A percentile compares a stretch with the other conserved stretches of the same genome.
Evolutionary conservation across 179 eudicot species (phyloP).

Genomic region (Actinidia chinensis): DNA sequence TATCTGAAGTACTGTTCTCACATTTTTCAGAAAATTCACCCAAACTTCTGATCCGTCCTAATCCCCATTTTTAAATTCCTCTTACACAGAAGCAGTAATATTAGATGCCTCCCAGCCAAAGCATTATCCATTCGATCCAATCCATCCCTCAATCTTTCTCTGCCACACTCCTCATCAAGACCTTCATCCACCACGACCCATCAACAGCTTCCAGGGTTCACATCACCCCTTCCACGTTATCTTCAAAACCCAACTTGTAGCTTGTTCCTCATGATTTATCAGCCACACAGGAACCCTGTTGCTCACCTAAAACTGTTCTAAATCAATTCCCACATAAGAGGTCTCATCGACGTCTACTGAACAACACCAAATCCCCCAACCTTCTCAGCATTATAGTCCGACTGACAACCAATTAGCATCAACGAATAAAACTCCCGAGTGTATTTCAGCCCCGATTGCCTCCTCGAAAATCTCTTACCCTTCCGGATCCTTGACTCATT

Average conservation of each 20-base stretch:
- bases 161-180: no score
- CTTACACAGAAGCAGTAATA: conserved; percentile 15
- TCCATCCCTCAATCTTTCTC: conserved; percentile 13
- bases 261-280: conserved; percentile 20
- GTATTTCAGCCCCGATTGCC: conserved; percentile 36
- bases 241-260: conserved; percentile 14
- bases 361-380: conserved; percentile 18
- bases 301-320: conserved; percentile 40
- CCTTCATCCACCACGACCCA: no score
- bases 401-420: conserved; percentile 20
- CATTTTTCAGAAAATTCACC: conserved; percentile 11
- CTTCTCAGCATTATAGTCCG: conserved; percentile 20
- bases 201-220: neutral
- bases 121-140: neutral
- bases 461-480: conserved; percentile 66
- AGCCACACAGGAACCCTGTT: conserved; percentile 30
- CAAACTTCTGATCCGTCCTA: conserved; percentile 31
- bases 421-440: conserved; percentile 25
- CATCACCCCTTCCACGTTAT: neutral
- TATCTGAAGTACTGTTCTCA: conserved; percentile 20
- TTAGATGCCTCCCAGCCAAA: conserved; percentile 24
- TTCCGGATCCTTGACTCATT: conserved; percentile 42
- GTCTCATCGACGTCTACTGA: conserved; percentile 29
- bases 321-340: conserved; percentile 26
- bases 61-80: conserved; percentile 20